A percentile compares a stretch with the other conserved stretches of the same genome.
phyloP scores from a whole-genome alignment of 2,329 filamentous ascomycete species.

The Aspergillus terreus region DNA sequence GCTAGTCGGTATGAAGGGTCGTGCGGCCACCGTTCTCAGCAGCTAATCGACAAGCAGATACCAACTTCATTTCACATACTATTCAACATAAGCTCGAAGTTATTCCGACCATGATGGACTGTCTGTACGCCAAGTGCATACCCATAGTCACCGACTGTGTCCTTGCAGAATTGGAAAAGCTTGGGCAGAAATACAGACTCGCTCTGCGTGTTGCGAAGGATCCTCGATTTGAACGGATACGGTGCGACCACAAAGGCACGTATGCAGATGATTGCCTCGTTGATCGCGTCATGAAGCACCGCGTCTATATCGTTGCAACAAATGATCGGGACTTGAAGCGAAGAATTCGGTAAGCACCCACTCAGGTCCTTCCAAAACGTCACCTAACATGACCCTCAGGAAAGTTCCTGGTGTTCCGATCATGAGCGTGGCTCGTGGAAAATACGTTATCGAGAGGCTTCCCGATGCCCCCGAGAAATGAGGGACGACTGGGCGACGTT shows the following conservation, averaged over 20 bases:
- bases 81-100: constrained; percentile 88
- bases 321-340: constrained; percentile 73
- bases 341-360: constrained; percentile 54
- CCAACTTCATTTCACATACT: constrained; percentile 87
- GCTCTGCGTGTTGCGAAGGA: constrained; percentile 83
- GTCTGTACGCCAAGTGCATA: constrained; percentile 84
- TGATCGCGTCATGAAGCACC: constrained; percentile 64
- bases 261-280: constrained; percentile 86
- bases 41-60: constrained; percentile 43
- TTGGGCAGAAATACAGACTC: constrained; percentile 83
- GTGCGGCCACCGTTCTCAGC: background rate
- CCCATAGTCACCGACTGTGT: constrained; percentile 82
- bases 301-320: constrained; percentile 74
- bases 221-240: constrained; percentile 78
- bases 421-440: constrained; percentile 78
- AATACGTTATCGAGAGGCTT: constrained; percentile 90
- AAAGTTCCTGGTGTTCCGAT: constrained; percentile 71
- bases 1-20: constrained; percentile 53
- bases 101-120: constrained; percentile 87
- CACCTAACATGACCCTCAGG: background rate
- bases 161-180: constrained; percentile 82
- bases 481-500: background rate
- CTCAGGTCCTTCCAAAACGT: background rate
- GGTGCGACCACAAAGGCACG: constrained; percentile 85
- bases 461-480: constrained; percentile 52